These are phyloP conservation scores for Gentiana straminea DNA, from an alignment of 257 asterid genomes.

Conservation along the genomic window DNA sequence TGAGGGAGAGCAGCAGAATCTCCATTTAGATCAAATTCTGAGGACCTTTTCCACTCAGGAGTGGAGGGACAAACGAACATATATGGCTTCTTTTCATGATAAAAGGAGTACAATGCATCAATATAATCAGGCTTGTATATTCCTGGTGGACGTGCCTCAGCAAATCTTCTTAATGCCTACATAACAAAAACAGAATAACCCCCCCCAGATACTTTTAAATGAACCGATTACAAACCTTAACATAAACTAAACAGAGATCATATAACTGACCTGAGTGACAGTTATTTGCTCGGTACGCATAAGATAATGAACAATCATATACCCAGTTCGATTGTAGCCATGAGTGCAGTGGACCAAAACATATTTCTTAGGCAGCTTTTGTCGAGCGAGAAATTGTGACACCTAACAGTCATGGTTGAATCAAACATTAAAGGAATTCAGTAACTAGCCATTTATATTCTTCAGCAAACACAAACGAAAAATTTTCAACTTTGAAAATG, in stretches of 20 bases:
- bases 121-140: constrained; percentile 87
- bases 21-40: constrained; percentile 93
- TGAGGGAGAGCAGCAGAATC: constrained; percentile 40
- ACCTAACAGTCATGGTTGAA: constrained; percentile 42
- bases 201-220: constrained; percentile 2
- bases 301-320: constrained; percentile 85
- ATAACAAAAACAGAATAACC: constrained; percentile 5
- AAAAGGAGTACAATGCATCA: constrained; percentile 71
- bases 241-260: constrained; percentile 2
- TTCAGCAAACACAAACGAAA: neutral
- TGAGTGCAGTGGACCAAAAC: constrained; percentile 96
- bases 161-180: constrained; percentile 74
- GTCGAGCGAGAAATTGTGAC: constrained; percentile 66
- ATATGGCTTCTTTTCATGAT: constrained; percentile 90
- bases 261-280: constrained; percentile 65
- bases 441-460: neutral
- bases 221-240: neutral
- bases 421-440: neutral
- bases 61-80: constrained; percentile 68
- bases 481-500: neutral
- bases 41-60: constrained; percentile 93
- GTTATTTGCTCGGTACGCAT: constrained; percentile 71
- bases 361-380: constrained; percentile 57
- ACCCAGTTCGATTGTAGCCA: constrained; percentile 99
- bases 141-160: constrained; percentile 97